phyloP scores from a whole-genome alignment of 2,329 filamentous ascomycete species.

The Tolypocladium tundrense region DNA sequence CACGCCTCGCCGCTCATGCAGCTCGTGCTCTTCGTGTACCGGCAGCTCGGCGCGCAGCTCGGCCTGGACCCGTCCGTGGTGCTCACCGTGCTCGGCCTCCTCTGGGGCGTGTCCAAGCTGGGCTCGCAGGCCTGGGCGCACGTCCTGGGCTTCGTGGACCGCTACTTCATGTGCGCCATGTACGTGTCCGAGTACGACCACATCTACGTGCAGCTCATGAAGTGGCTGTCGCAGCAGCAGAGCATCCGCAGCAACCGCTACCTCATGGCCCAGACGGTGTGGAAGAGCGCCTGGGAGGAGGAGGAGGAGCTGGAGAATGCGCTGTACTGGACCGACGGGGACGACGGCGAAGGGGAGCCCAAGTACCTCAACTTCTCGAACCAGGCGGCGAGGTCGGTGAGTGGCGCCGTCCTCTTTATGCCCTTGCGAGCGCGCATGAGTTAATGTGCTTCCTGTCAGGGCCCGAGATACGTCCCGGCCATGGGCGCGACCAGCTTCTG shows the following conservation, averaged over 20 bases:
- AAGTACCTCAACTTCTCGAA: slow-evolving; percentile 49
- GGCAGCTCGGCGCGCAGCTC: slow-evolving; percentile 30
- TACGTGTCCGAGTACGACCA: slow-evolving; percentile 45
- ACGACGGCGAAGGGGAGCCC: slow-evolving; percentile 22
- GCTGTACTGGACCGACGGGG: slow-evolving; percentile 25
- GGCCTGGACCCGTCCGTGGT: slow-evolving; percentile 39
- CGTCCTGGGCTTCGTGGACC: slow-evolving; percentile 24
- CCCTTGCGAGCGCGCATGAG: background rate
- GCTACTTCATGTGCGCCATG: slow-evolving; percentile 40
- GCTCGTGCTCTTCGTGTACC: slow-evolving; percentile 33
- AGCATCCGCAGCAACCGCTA: slow-evolving; percentile 39
- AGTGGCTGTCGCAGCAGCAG: slow-evolving; percentile 45
- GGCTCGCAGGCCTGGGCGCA: slow-evolving; percentile 22
- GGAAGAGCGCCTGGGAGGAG: slow-evolving; percentile 46
- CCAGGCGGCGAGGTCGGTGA: slow-evolving; percentile 40
- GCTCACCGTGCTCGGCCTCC: slow-evolving; percentile 32
- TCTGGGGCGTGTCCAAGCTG: slow-evolving; percentile 35
- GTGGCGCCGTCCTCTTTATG: slow-evolving; percentile 7
- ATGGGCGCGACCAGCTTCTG: slow-evolving; percentile 44
- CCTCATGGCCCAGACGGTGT: slow-evolving; percentile 45
- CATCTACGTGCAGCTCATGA: slow-evolving; percentile 48
- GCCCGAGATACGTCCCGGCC: slow-evolving; percentile 43
- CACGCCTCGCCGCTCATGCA: slow-evolving; percentile 30
- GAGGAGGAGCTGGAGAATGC: slow-evolving; percentile 33
- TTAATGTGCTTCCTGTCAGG: slow-evolving; percentile 13